Base-by-base conservation (phyloP, 139 green algal genomes). In the Chlorokybus atmophyticus region DNA sequence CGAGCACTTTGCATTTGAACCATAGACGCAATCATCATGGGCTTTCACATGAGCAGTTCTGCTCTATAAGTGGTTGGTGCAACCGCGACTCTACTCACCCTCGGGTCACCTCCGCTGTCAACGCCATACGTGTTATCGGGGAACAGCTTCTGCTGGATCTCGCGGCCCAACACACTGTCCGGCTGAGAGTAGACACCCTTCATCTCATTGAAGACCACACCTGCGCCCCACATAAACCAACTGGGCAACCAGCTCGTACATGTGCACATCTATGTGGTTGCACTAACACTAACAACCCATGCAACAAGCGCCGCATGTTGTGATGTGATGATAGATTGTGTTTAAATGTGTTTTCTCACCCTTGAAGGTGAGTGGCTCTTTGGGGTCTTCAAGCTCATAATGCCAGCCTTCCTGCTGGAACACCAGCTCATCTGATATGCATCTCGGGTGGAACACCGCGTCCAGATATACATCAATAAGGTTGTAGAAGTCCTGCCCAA, bases 151-250 rank as follows among this genome's bases (percentile, higher is more conserved):
- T 82, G 67, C 82, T 94, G 85, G 30, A 80, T 76, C 10, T 60
- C 48, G 41, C 86, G 75, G 52, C 79, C 85, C 67, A 90, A 85
- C 29, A 93, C 69, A 4, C 59, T 78, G 79, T 98, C 91, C 23
- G 91, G 90, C 26, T 80, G 87, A 19, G 80, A 93, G 85, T 97
- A 98, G 10, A 97, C 91, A 30, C 91, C 91, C 85, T 98, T 98
- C 91, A 98, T 98, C 77, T 98, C 91, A 67, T 98, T 98, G 82
- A 95, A 98, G 52, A 98, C 91, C 50, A 98, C 91, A 41, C 62
- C 62, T 70, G 62, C 26, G 8, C 41, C 32, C 30, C 40, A 5
- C 53, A 56, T 85, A 90, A 14, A 60, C 24, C n/a, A 40, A 72
- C 52, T 64, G 35, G 55, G 30, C 14, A n/a, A n/a, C n/a, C n/a